Evolutionary conservation across 2,329 filamentous ascomycete species (phyloP).

Genomic region (Pseudocercospora pini-densiflorae): DNA sequence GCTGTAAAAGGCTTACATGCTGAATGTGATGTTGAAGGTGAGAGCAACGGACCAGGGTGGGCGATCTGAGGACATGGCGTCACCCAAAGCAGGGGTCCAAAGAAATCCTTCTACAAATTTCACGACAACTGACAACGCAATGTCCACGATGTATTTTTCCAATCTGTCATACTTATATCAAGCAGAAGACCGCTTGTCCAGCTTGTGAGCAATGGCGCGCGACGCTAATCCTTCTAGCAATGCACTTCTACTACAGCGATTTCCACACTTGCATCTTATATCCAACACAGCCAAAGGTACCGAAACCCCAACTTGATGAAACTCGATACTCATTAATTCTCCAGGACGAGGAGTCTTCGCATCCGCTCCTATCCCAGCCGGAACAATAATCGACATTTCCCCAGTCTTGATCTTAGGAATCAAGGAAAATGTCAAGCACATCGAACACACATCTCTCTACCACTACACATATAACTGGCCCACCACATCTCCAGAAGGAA

Average conservation of each 20-base stretch:
- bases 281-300: slow-evolving; percentile 58
- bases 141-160: background rate
- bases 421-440: slow-evolving; percentile 54
- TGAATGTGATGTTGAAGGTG: background rate
- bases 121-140: background rate
- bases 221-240: background rate
- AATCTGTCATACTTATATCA: background rate
- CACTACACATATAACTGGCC: slow-evolving; percentile 64
- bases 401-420: slow-evolving; percentile 57
- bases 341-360: slow-evolving; percentile 62
- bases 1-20: slow-evolving; percentile 2
- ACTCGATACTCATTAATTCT: background rate
- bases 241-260: slow-evolving; percentile 44
- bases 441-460: slow-evolving; percentile 56
- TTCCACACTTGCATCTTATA: slow-evolving; percentile 48
- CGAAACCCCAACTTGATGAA: background rate
- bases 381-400: slow-evolving; percentile 57
- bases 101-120: background rate
- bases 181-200: background rate
- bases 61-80: background rate
- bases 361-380: slow-evolving; percentile 49
- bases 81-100: background rate
- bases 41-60: background rate
- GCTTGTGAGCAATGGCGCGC: slow-evolving; percentile 11
- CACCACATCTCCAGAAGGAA: slow-evolving; percentile 15